phyloP scores from a whole-genome alignment of 140 eudicot genomes.

The Stevia rebaudiana region DNA sequence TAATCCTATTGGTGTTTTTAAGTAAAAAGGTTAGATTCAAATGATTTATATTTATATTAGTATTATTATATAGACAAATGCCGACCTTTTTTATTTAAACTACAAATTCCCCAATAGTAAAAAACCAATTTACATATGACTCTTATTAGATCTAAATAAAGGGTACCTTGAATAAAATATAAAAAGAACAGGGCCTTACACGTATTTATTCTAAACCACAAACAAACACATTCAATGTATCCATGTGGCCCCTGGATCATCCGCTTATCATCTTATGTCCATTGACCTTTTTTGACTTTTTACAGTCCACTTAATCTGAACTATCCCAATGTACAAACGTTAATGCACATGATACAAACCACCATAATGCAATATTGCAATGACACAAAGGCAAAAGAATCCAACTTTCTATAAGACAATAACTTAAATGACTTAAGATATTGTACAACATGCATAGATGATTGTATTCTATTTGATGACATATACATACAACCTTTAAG shows the following conservation, averaged over 20 bases:
- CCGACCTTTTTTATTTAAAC: neutral
- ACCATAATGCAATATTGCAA: neutral
- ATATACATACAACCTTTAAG: neutral
- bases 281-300: slow-evolving; percentile 32
- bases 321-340: slow-evolving; percentile 19
- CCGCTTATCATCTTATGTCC: slow-evolving; percentile 14
- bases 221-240: slow-evolving; percentile 32
- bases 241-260: slow-evolving; percentile 20
- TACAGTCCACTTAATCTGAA: slow-evolving; percentile 24
- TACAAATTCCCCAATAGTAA: neutral
- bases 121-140: neutral
- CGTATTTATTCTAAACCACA: slow-evolving; percentile 14
- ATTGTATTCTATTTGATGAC: slow-evolving; percentile 9
- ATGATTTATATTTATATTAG: neutral
- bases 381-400: slow-evolving; percentile 8
- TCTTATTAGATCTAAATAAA: neutral
- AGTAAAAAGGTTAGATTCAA: too few relatives aligned
- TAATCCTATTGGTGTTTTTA: too few relatives aligned
- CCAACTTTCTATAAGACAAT: slow-evolving; percentile 5
- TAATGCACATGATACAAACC: slow-evolving; percentile 18
- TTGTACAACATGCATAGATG: slow-evolving; percentile 1
- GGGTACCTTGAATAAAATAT: neutral
- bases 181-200: slow-evolving; percentile 3
- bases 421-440: too few relatives aligned
- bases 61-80: neutral